Conservation (phyloP, 1,284 basidiomycete species). For the Athelia psychrophila region DNA sequence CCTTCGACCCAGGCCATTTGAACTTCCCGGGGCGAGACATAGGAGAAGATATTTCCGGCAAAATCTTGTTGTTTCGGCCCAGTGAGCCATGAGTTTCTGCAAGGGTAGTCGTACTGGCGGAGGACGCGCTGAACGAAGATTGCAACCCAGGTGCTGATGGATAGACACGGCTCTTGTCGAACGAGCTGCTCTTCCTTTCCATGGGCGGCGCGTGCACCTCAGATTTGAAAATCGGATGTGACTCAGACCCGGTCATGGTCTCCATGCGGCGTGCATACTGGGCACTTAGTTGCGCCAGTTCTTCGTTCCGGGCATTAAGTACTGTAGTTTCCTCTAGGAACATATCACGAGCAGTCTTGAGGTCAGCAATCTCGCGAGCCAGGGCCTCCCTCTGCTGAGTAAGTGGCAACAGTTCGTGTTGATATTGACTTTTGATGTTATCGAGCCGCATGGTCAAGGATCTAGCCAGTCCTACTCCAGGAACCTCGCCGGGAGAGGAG, state of each 20-base stretch:
- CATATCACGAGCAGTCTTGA: constrained; percentile 83
- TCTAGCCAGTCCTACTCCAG: constrained; percentile 56
- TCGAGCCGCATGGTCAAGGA: constrained; percentile 88
- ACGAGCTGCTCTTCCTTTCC: constrained; percentile 28
- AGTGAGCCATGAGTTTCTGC: constrained; percentile 23
- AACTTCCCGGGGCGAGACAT: constrained; percentile 45
- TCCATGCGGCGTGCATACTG: constrained; percentile 81
- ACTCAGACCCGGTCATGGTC: constrained; percentile 20
- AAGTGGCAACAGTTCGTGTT: constrained; percentile 82
- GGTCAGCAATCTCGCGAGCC: constrained; percentile 81
- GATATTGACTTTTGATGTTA: constrained; percentile 84
- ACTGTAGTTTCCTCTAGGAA: constrained; percentile 90
- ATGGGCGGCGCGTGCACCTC: constrained; percentile 17
- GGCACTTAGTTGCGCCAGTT: constrained; percentile 82
- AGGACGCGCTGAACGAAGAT: constrained; percentile 25
- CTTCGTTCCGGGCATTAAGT: constrained; percentile 90
- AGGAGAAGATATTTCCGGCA: constrained; percentile 32
- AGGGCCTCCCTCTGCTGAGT: constrained; percentile 80
- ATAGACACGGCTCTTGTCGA: constrained; percentile 28
- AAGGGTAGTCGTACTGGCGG: constrained; percentile 20
- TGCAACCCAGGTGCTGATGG: constrained; percentile 15
- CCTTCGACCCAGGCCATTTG: constrained; percentile 61
- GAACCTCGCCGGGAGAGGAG: constrained; percentile 32
- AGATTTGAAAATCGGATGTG: constrained; percentile 24
- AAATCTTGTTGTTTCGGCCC: constrained; percentile 22